Evolutionary conservation across 1,284 basidiomycete species (phyloP), one percentile per base, ranked within the genome.

Genomic region (Singerocomus inundabilis): DNA sequence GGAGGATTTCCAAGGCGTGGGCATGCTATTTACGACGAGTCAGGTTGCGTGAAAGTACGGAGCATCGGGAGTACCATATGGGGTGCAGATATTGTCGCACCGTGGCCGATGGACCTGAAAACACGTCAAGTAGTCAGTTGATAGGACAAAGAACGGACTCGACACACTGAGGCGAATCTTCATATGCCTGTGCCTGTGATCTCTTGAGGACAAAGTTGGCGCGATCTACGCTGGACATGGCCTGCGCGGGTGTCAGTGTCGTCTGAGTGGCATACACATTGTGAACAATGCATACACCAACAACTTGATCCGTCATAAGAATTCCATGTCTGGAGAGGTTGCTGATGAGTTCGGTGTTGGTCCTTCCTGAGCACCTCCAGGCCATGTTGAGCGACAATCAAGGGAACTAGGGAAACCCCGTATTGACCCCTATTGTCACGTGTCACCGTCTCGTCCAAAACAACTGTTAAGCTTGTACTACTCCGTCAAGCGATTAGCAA

Each of bases 11-110:
- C 6, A 80, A 64, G 0, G 91, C 91, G 57, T 92, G 83, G 0
- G 91, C 93, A 57, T 96, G 93, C 88, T 91, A 51, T 26, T 11
- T n/a, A 25, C 35, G 37, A 31, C 42, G 40, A 26, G 48, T 44
- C 42, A 54, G 26, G 4, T 30, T 7, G 16, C 15, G 1, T 34
- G n/a, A 25, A 42, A 39, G 32, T 32, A 28, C 10, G 35, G 51
- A 3, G n/a, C 29, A 34, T 35, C 25, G n/a, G 11, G 51, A 56
- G 28, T 41, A 86, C 88, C 91, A 93, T 95, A 66, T 95, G 93
- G 3, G 93, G 93, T 0, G 93, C 93, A 41, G 86, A 89, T 54
- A 95, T 94, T 0, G 93, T 96, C 18, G 92, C 93, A 12, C 81
- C 84, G 57, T 86, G 77, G 3, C 87, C 87, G 46, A 92, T 94